Conservation (phyloP, 306 rosid species). For the Castanea mollissima region DNA sequence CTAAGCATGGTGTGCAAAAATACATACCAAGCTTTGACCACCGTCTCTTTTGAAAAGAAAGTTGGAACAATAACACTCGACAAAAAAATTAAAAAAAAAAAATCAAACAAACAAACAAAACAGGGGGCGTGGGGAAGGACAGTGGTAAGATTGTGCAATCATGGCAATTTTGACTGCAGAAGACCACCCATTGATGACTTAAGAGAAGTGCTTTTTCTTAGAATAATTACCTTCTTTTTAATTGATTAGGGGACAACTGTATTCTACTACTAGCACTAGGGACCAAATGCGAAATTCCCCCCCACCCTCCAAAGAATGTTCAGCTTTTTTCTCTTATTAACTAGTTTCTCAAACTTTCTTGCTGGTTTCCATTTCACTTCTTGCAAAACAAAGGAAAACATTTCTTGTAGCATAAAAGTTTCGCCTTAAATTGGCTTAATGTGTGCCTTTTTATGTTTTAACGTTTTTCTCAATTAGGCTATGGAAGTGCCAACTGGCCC, state of each 20-base stretch:
- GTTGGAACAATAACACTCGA: neutral
- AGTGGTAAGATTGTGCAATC: constrained; percentile 19
- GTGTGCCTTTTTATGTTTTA: too few species aligned
- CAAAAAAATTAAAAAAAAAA: neutral
- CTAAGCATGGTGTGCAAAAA: too few species aligned
- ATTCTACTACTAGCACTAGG: constrained; percentile 10
- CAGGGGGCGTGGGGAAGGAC: neutral
- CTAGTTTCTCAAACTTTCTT: constrained; percentile 5
- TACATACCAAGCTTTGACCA: too few species aligned
- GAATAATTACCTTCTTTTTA: constrained; percentile 26
- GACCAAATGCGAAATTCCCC: neutral
- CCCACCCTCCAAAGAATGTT: too few species aligned
- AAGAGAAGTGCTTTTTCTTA: neutral
- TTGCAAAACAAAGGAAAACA: neutral
- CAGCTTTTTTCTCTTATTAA: too few species aligned
- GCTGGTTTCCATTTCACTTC: constrained; percentile 31
- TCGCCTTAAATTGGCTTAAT: constrained; percentile 6
- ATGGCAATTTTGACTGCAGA: constrained; percentile 15
- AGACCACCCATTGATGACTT: constrained; percentile 9
- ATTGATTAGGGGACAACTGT: constrained; percentile 32
- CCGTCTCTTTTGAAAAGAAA: too few species aligned
- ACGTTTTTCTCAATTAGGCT: neutral
- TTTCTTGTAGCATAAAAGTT: neutral
- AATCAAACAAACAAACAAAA: too few species aligned
- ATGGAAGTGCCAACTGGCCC: constrained; percentile 2